Base-by-base conservation (phyloP, 2,329 filamentous ascomycete genomes). In the Arthrocladium fulminans region DNA sequence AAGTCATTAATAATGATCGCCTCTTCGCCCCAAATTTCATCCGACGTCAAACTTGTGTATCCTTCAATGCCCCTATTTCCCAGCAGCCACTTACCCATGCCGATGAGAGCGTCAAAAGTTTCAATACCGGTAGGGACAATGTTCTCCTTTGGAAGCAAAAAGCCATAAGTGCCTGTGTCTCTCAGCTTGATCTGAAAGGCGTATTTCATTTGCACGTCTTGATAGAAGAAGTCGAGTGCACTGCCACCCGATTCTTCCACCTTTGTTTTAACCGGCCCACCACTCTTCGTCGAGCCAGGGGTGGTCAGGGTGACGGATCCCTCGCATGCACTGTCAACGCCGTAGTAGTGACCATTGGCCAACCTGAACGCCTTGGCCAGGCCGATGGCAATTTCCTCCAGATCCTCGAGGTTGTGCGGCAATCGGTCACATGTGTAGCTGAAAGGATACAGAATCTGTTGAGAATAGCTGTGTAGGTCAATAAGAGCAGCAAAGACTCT, bases 211-310 rank as follows among this genome's bases (percentile, higher is more conserved):
- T 76, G 73, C 52, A 97, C 68, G 59, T 94, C 84, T 58, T 94
- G 86, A 63, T 94, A 95, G 67, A 98, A 95, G 81, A 86, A 97
- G 66, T 97, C 92, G 35, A 97, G 80, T 1, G 86, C 87, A 42
- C 86, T 89, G 2, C 90, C 90, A 32, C 90, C 89, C 2, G 83
- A 80, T 0, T 77, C 77, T 62, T 92, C 86, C 53, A 89, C 78
- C 32, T 80, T 72, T 2, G 73, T 72, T 19, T 72, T 67, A 4
- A 69, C 52, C 25, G 60, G 59, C 20, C 60, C 51, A 22, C 61
- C 57, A 22, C 51, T 57, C 30, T 59, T 59, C 1, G 57, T 61
- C 46, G 58, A 55, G 49, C 57, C 59, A 7, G 69, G 60, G 2
- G 30, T 19, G 12, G 47, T 45, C 13, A 50, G 48, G 6, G 66